Percentiles rank a stretch among this genome's conserved stretches.
Conservation (phyloP, 139 green algal genomes). For the Coelastrella sp. region DNA sequence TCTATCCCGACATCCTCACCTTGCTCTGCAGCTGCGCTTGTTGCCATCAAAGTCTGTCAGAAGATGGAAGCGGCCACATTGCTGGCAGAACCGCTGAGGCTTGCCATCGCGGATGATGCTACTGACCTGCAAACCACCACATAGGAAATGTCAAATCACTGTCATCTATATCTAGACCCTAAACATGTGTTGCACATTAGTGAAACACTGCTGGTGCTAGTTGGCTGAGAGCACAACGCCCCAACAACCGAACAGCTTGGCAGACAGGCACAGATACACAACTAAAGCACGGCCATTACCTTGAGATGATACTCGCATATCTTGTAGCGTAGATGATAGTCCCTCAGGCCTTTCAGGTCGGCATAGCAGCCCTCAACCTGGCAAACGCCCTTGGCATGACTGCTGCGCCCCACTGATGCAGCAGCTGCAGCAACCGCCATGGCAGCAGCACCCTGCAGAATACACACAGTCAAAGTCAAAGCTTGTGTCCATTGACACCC, state of each 20-base stretch:
- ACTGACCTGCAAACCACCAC: slow-evolving; percentile 41
- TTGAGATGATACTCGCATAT: slow-evolving; percentile 86
- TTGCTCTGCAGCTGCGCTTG: slow-evolving; percentile 83
- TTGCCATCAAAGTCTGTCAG: slow-evolving; percentile 90
- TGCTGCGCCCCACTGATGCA: neutral
- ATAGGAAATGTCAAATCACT: neutral
- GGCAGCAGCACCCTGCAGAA: neutral
- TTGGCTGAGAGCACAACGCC: neutral
- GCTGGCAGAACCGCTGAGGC: slow-evolving; percentile 91
- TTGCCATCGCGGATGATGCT: slow-evolving; percentile 70
- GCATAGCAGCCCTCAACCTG: slow-evolving; percentile 82
- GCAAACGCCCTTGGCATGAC: slow-evolving; percentile 62
- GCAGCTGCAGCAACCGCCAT: slow-evolving; percentile 18
- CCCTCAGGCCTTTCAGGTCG: slow-evolving; percentile 69
- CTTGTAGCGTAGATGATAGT: slow-evolving; percentile 90
- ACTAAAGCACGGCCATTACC: neutral
- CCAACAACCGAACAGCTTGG: neutral
- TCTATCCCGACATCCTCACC: neutral
- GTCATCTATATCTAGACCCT: neutral
- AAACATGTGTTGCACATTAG: too few species aligned
- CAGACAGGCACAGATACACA: neutral
- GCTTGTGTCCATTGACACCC: neutral
- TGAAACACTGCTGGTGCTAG: too few species aligned
- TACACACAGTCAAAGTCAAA: neutral
- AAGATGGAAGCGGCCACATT: slow-evolving; percentile 91